These are phyloP conservation scores for Xylaria sp. DNA, from an alignment of 2,329 filamentous ascomycete genomes.

Conservation along the genomic window DNA sequence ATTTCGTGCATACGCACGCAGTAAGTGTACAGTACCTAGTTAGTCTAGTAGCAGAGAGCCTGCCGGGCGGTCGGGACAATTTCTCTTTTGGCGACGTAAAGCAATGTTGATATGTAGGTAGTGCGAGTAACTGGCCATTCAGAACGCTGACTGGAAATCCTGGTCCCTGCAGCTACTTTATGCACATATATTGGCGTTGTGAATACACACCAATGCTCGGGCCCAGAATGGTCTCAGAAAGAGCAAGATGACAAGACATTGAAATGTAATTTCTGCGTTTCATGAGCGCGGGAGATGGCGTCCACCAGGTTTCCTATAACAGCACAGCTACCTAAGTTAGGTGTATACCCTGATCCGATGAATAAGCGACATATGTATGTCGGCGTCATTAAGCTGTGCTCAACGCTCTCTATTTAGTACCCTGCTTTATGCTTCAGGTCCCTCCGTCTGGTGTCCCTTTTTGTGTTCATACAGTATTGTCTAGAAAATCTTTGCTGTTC, in stretches of 20 bases:
- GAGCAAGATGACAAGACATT: neutral
- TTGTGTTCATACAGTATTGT: constrained; percentile 36
- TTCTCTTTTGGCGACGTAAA: neutral
- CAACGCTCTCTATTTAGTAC: constrained; percentile 3
- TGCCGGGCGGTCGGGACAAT: neutral
- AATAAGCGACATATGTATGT: neutral
- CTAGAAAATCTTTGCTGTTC: constrained; percentile 34
- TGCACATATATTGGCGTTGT: neutral
- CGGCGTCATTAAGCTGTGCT: neutral
- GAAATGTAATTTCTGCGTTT: constrained; percentile 2
- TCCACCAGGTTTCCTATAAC: constrained; percentile 6
- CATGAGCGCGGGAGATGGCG: neutral
- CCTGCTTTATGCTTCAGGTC: neutral
- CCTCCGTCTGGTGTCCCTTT: constrained; percentile 24
- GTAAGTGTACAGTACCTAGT: too few species aligned
- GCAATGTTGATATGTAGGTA: neutral
- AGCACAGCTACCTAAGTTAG: neutral
- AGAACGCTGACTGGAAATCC: neutral
- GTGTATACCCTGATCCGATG: neutral
- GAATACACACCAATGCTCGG: neutral
- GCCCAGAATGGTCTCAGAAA: neutral
- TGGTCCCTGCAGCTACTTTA: neutral
- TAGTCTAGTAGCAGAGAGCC: neutral
- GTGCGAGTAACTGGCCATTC: neutral
- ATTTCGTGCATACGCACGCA: constrained; percentile 6